Conservation (phyloP, 2,329 filamentous ascomycete genomes). For the Domatiomyces globalis region DNA sequence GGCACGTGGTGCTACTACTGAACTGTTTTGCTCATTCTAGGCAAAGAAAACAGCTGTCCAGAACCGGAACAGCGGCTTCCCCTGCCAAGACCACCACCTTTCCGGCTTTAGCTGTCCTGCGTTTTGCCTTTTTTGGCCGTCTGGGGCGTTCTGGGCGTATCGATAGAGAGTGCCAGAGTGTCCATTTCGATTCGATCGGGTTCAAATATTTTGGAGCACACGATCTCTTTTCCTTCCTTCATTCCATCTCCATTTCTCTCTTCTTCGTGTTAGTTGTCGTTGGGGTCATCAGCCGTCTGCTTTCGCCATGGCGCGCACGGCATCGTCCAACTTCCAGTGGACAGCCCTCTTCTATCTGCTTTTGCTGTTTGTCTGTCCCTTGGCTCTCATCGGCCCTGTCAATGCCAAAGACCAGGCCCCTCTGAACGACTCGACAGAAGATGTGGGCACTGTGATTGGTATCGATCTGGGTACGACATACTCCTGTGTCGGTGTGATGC, state of each 20-base stretch:
- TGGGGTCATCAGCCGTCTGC: background rate
- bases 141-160: background rate
- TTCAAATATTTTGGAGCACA: background rate
- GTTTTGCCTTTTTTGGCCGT: background rate
- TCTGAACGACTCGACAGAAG: slow-evolving; percentile 39
- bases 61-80: background rate
- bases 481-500: slow-evolving; percentile 87
- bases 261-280: background rate
- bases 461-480: slow-evolving; percentile 89
- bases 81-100: background rate
- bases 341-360: slow-evolving; percentile 82
- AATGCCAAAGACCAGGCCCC: slow-evolving; percentile 57
- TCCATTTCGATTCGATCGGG: background rate
- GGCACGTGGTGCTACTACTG: too few relatives aligned
- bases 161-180: background rate
- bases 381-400: slow-evolving; percentile 66
- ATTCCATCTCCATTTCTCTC: background rate
- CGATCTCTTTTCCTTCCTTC: background rate
- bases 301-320: slow-evolving; percentile 13
- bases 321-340: slow-evolving; percentile 49
- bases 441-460: slow-evolving; percentile 81
- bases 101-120: background rate
- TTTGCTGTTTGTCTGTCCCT: slow-evolving; percentile 69
- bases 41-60: background rate
- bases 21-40: too few relatives aligned